Evolutionary conservation across 352 stramenopile genomes (phyloP).

Genomic region (Pythium vanterpoolii): DNA sequence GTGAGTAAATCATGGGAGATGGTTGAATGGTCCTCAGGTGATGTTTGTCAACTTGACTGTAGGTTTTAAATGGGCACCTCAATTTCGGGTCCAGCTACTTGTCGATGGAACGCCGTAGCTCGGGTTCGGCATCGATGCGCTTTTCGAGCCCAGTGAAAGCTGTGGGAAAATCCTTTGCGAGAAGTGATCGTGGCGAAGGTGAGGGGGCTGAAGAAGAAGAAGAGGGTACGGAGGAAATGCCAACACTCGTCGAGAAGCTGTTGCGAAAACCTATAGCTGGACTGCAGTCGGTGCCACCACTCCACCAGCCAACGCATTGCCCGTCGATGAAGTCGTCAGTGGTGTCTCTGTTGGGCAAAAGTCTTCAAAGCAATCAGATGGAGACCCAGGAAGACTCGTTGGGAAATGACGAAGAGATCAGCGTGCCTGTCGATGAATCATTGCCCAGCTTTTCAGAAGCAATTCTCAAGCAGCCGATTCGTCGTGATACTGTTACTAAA

Average conservation of each 20-base stretch:
- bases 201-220: constrained; percentile 29
- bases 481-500: background rate
- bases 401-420: constrained; percentile 6
- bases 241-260: constrained; percentile 51
- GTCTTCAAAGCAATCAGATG: background rate
- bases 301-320: background rate
- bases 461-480: constrained; percentile 1
- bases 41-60: background rate
- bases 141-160: constrained; percentile 5
- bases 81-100: constrained; percentile 56
- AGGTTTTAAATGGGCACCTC: constrained; percentile 60
- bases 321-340: background rate
- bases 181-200: too few species aligned
- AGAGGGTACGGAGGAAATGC: constrained; percentile 43
- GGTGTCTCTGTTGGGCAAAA: background rate
- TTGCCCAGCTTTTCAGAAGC: constrained; percentile 35
- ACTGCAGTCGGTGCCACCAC: background rate
- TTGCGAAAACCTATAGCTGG: background rate
- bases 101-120: constrained; percentile 10
- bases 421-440: constrained; percentile 25
- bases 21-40: background rate
- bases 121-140: background rate
- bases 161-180: background rate
- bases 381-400: background rate
- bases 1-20: constrained; percentile 26